These are phyloP conservation scores for Boeremia exigua DNA, from an alignment of 2,329 filamentous ascomycete genomes.

Conservation along the genomic window DNA sequence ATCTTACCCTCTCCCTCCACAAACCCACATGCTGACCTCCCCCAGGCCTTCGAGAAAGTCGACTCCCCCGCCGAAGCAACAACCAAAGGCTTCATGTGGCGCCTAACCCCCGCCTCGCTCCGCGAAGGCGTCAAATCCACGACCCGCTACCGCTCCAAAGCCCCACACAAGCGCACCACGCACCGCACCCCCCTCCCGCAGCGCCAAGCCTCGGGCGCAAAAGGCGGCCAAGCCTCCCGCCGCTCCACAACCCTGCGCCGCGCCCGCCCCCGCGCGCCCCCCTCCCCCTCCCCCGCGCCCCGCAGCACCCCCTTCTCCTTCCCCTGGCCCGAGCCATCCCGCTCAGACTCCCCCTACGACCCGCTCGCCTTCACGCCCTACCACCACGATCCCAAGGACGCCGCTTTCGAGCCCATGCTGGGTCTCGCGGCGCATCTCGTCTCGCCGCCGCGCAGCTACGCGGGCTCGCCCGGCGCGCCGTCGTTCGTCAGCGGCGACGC, in stretches of 20 bases:
- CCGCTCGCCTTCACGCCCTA: background rate
- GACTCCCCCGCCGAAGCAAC: conserved; percentile 56
- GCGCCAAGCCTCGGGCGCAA: conserved; percentile 54
- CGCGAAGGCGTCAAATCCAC: conserved; percentile 80
- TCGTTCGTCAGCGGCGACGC: too few relatives aligned
- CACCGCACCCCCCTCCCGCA: conserved; percentile 43
- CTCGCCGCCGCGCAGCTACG: conserved; percentile 10
- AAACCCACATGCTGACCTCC: conserved; percentile 18
- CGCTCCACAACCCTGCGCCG: conserved; percentile 34
- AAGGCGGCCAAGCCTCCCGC: conserved; percentile 53
- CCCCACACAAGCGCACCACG: conserved; percentile 51
- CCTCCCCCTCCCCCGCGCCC: background rate
- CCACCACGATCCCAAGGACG: background rate
- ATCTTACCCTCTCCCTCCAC: background rate
- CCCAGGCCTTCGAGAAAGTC: conserved; percentile 63
- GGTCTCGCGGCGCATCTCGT: background rate
- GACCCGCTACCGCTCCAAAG: conserved; percentile 63
- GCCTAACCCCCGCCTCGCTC: conserved; percentile 73
- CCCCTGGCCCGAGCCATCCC: background rate
- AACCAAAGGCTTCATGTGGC: conserved; percentile 78
- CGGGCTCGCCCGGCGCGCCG: conserved; percentile 24
- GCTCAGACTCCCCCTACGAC: background rate
- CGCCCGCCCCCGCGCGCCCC: conserved; percentile 24
- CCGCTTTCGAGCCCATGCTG: background rate
- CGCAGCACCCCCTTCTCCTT: conserved; percentile 12